phyloP scores from a whole-genome alignment of 108 stramenopile genomes.

The Schizochytrium sp. region DNA sequence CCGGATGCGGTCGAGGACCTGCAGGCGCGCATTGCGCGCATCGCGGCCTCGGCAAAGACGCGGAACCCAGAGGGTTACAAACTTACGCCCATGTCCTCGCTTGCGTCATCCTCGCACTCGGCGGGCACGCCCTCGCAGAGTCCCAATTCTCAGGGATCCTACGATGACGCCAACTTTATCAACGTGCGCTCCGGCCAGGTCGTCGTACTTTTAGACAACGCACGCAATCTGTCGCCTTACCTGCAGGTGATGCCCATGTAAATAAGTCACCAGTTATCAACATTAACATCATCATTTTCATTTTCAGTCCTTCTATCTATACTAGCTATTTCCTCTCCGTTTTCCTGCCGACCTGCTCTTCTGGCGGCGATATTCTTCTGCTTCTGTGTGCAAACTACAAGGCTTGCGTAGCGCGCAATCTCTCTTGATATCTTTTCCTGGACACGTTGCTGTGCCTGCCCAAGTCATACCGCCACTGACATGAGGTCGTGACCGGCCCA shows the following conservation, averaged over 20 bases:
- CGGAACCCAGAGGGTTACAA: background rate
- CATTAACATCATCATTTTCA: background rate
- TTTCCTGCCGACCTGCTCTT: too few relatives aligned
- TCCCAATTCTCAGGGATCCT: background rate
- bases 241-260: background rate
- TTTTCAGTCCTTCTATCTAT: too few relatives aligned
- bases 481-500: too few relatives aligned
- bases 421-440: too few relatives aligned
- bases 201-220: background rate
- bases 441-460: too few relatives aligned
- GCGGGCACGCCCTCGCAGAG: background rate
- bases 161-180: constrained; percentile 5
- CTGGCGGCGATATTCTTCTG: too few relatives aligned
- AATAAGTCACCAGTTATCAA: background rate
- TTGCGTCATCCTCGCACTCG: background rate
- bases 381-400: too few relatives aligned
- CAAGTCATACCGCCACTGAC: too few relatives aligned
- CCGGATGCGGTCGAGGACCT: background rate
- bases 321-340: too few relatives aligned
- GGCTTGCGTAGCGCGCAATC: too few relatives aligned
- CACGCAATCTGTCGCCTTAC: constrained; percentile 7
- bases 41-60: background rate
- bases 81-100: background rate
- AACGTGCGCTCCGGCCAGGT: background rate
- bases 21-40: background rate